Conservation (phyloP, 768 basidiomycete species). For the Leucocoprinus leucothites region DNA sequence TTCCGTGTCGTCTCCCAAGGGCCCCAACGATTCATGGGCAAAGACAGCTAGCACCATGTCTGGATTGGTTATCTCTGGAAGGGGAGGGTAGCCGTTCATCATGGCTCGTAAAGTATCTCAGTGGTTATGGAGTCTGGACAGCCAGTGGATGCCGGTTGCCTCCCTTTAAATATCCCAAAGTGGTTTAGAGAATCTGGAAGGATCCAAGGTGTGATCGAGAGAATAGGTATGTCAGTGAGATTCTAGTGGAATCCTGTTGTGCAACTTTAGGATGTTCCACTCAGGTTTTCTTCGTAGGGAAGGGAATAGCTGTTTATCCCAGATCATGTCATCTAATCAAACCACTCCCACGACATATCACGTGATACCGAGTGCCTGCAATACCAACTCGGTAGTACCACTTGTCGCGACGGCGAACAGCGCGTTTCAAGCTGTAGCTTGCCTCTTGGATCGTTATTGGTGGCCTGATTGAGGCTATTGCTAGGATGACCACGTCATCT, state of each 20-base stretch:
- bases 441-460: neutral
- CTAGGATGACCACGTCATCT: conserved; percentile 6
- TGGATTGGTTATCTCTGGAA: conserved; percentile 53
- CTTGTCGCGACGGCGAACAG: neutral
- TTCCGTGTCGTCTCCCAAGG: conserved; percentile 31
- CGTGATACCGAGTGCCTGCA: neutral
- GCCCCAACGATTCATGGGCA: conserved; percentile 41
- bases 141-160: too few species aligned
- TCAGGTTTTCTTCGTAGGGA: too few species aligned
- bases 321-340: neutral
- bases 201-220: too few species aligned
- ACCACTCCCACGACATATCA: neutral
- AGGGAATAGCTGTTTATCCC: too few species aligned
- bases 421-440: neutral
- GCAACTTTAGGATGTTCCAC: too few species aligned
- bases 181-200: too few species aligned
- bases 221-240: too few species aligned
- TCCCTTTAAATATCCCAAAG: too few species aligned
- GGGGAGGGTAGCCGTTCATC: conserved; percentile 35
- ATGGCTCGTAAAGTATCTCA: conserved; percentile 15
- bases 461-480: neutral
- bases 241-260: too few species aligned
- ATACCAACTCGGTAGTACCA: too few species aligned
- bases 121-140: neutral
- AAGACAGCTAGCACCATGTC: conserved; percentile 57